Base-by-base conservation (phyloP, 2,329 filamentous ascomycete species). In the Fusarium transvaalense region DNA sequence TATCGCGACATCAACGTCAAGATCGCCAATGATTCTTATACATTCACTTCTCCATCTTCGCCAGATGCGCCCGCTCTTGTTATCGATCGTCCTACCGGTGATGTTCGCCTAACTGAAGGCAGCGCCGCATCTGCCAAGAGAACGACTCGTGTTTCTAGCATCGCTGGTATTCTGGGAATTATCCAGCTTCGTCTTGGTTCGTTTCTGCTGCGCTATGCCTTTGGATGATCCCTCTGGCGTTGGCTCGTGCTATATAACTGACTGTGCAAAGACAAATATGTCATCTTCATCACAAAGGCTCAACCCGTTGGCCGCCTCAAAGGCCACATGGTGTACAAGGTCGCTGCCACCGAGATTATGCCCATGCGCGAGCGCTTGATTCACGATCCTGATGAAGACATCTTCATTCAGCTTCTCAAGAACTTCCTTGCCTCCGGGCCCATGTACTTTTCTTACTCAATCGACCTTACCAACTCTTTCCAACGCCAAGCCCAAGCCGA, bases 1-100 rank as follows among this genome's bases (percentile, higher is more conserved):
- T 99, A 94, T 82, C 89, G 95, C 78, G 96, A 99, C 84, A 97
- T 98, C 84, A 99, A 98, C 80, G 89, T 99, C 79, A 94, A 97
- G 81, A 92, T 94, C 71, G 94, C 95, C 53, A 86, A 92, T 74
- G 93, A 95, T 75, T 91, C 96, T 78, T 99, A 99, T 85, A 93
- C 94, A 74, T 99, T 99, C 81, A 94, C 93, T 38, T 99, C 96
- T 29, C 96, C 96, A 29, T 98, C 96, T 1, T 95, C 94, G 5
- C 94, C 94, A 65, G 89, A 94, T 80, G 91, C 94, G 29, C 93
- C 93, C 15, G 93, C 93, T 12, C 86, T 99, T 52, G 89, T 97
- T 15, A 88, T 99, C 70, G 96, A 98, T 76, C 89, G 96, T 55
- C 96, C 96, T 12, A 96, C 94, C 15, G 96, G 96, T 64, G 94